Conservation (phyloP, 2,329 filamentous ascomycete genomes). For the Metarhizium album region DNA sequence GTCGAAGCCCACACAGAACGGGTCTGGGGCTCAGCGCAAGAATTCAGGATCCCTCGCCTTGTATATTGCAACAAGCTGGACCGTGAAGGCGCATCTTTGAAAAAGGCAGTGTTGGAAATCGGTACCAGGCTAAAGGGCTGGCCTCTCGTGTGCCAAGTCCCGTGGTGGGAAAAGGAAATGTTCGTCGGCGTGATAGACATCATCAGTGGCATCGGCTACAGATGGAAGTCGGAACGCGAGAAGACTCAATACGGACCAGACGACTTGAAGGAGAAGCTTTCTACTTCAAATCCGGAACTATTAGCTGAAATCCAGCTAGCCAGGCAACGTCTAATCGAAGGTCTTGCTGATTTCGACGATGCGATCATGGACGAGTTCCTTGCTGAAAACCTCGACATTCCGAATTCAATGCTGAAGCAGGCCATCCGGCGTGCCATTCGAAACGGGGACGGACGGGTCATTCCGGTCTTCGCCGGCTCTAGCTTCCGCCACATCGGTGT, state of each 20-base stretch:
- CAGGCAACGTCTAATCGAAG: conserved; percentile 67
- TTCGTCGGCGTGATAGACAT: conserved; percentile 81
- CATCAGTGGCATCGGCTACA: conserved; percentile 61
- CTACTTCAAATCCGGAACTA: conserved; percentile 35
- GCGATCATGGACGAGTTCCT: conserved; percentile 75
- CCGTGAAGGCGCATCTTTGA: conserved; percentile 68
- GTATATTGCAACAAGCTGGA: conserved; percentile 73
- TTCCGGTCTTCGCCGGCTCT: conserved; percentile 82
- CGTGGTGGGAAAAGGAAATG: conserved; percentile 78
- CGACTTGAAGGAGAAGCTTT: conserved; percentile 29
- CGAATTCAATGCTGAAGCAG: conserved; percentile 54
- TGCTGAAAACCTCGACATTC: conserved; percentile 64
- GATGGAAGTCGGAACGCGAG: conserved; percentile 46
- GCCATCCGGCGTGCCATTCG: conserved; percentile 65
- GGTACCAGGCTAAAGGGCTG: conserved; percentile 68
- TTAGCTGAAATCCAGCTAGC: conserved; percentile 64
- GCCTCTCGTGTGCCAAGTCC: conserved; percentile 89
- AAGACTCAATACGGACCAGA: conserved; percentile 24
- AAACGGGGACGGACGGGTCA: conserved; percentile 56
- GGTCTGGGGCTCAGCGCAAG: conserved; percentile 84
- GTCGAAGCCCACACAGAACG: conserved; percentile 96
- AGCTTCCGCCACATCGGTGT: conserved; percentile 93
- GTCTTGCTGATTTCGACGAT: conserved; percentile 82
- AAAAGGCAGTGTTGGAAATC: conserved; percentile 75
- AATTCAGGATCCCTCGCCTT: conserved; percentile 73